phyloP scores from a whole-genome alignment of 805 yeast species.

The Teunomyces lycoperdinae region DNA sequence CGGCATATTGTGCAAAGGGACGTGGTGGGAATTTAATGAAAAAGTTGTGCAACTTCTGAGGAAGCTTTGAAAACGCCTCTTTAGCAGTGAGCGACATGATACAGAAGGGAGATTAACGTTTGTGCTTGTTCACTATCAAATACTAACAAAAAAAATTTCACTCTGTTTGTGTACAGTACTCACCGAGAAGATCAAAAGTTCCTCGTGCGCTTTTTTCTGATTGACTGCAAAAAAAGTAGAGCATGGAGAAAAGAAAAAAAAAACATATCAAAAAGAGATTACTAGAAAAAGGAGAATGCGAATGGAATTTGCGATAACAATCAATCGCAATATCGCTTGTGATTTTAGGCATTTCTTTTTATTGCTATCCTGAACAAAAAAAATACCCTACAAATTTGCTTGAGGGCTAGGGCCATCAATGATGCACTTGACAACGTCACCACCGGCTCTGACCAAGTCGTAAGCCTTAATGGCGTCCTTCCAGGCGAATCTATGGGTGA shows the following conservation, averaged over 20 bases:
- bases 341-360: no score
- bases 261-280: no score
- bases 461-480: constrained; percentile 75
- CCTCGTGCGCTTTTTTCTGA: no score
- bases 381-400: background rate
- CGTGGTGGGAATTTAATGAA: constrained; percentile 83
- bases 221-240: no score
- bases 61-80: constrained; percentile 59
- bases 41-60: constrained; percentile 65
- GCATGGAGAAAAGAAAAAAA: no score
- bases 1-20: constrained; percentile 66
- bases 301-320: no score
- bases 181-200: no score
- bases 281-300: no score
- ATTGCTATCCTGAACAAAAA: background rate
- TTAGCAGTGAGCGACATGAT: constrained; percentile 31
- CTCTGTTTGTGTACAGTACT: constrained; percentile 1
- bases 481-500: constrained; percentile 73
- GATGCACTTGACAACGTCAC: constrained; percentile 72
- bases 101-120: background rate
- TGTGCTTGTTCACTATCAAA: background rate
- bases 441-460: constrained; percentile 63
- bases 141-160: background rate
- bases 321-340: no score
- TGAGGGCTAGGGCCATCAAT: constrained; percentile 65